A percentile compares a stretch with the other conserved stretches of the same genome.
Conservation (phyloP, 2,329 filamentous ascomycete genomes). For the Dothideomycetes sp. region DNA sequence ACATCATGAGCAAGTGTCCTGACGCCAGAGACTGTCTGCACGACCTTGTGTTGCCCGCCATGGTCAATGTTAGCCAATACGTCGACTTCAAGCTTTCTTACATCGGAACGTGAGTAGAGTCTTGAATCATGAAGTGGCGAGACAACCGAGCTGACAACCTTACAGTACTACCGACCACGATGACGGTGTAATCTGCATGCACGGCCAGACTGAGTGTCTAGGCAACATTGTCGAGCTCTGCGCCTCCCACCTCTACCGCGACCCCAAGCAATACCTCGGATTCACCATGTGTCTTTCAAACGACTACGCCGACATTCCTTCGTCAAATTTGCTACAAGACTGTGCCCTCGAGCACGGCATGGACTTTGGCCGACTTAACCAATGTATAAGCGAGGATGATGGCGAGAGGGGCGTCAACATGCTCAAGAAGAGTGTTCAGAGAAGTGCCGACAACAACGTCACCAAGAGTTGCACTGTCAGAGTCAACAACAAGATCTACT, state of each 20-base stretch:
- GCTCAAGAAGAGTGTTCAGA: slow-evolving; percentile 56
- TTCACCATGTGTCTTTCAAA: slow-evolving; percentile 84
- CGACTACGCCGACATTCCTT: slow-evolving; percentile 67
- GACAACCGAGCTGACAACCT: background rate
- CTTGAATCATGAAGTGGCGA: background rate
- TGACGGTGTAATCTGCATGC: slow-evolving; percentile 77
- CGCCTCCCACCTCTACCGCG: slow-evolving; percentile 69
- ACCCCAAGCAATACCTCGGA: slow-evolving; percentile 78
- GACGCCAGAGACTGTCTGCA: slow-evolving; percentile 78
- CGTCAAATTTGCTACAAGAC: slow-evolving; percentile 65
- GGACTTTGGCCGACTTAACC: slow-evolving; percentile 68
- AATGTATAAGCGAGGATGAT: slow-evolving; percentile 68
- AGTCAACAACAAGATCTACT: slow-evolving; percentile 69
- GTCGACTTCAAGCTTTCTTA: slow-evolving; percentile 87
- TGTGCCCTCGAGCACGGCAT: slow-evolving; percentile 88
- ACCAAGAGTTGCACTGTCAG: slow-evolving; percentile 42
- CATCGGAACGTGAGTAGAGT: slow-evolving; percentile 60
- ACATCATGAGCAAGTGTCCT: slow-evolving; percentile 92
- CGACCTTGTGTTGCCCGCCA: slow-evolving; percentile 70
- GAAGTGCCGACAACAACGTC: slow-evolving; percentile 40
- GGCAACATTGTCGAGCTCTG: slow-evolving; percentile 94
- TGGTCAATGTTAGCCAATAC: slow-evolving; percentile 71
- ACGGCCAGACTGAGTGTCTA: slow-evolving; percentile 82
- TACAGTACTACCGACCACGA: slow-evolving; percentile 54
- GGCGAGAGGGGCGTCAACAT: slow-evolving; percentile 59